Evolutionary conservation across 805 yeast species (phyloP).

Genomic region (Kodamaea restingae): DNA sequence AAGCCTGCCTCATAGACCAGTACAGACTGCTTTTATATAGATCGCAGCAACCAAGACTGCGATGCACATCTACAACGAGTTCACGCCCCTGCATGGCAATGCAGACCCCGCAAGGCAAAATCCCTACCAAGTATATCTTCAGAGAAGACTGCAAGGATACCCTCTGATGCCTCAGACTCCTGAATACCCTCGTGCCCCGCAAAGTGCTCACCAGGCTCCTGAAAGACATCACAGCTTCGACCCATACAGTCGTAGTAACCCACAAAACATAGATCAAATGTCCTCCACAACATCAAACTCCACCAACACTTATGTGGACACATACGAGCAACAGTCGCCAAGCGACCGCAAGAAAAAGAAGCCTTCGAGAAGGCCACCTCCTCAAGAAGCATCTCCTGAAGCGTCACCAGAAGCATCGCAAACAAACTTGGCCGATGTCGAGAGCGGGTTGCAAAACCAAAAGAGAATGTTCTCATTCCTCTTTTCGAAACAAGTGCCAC

Average conservation of each 20-base stretch:
- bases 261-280: slow-evolving; percentile 7
- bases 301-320: slow-evolving; percentile 14
- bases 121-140: slow-evolving; percentile 5
- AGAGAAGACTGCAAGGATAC: slow-evolving; percentile 3
- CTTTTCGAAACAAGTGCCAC: slow-evolving; percentile 47
- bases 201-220: too few species aligned
- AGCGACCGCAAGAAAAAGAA: slow-evolving; percentile 6
- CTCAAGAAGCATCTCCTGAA: not conserved
- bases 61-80: slow-evolving; percentile 8
- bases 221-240: slow-evolving; percentile 6
- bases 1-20: not conserved
- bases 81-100: slow-evolving; percentile 3
- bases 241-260: slow-evolving; percentile 5
- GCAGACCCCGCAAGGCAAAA: slow-evolving; percentile 3
- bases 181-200: too few species aligned
- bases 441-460: slow-evolving; percentile 38
- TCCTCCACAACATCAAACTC: slow-evolving; percentile 11
- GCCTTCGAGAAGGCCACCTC: slow-evolving; percentile 6
- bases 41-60: not conserved
- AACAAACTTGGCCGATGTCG: slow-evolving; percentile 10
- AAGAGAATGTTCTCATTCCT: slow-evolving; percentile 49
- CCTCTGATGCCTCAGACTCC: slow-evolving; percentile 10
- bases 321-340: slow-evolving; percentile 11
- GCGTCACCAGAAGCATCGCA: slow-evolving; percentile 11
- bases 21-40: too few species aligned